A percentile compares a stretch with the other conserved stretches of the same genome.
Evolutionary conservation across 2,329 filamentous ascomycete genomes (phyloP).

Genomic region (Chaetomiaceae sp.): DNA sequence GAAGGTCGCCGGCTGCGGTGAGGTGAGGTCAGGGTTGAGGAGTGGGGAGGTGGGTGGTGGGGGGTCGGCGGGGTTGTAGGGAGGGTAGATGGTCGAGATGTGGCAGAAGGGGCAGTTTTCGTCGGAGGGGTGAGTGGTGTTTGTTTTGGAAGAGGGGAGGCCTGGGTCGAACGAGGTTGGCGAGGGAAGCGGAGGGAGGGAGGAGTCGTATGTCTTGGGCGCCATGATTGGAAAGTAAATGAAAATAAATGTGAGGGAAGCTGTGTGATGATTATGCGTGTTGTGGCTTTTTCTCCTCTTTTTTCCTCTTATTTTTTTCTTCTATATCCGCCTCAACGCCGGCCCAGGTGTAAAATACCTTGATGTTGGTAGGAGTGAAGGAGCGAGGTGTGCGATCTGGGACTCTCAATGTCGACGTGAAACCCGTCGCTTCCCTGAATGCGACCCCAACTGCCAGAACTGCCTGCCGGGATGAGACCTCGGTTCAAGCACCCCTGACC

Average conservation of each 20-base stretch:
- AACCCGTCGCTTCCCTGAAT: not conserved
- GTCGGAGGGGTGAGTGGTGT: constrained; percentile 20
- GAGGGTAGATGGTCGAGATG: constrained; percentile 47
- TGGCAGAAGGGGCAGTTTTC: constrained; percentile 56
- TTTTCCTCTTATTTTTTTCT: too few species aligned
- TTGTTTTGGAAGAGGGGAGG: not conserved
- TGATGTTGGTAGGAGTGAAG: not conserved
- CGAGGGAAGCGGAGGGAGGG: constrained; percentile 5
- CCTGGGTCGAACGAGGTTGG: constrained; percentile 19
- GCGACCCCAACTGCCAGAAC: not conserved
- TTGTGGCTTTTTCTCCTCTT: too few species aligned
- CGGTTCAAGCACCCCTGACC: not conserved
- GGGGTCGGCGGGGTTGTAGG: constrained; percentile 42
- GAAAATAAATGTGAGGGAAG: too few species aligned
- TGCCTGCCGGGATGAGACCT: constrained; percentile 13
- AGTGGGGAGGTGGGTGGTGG: constrained; percentile 35
- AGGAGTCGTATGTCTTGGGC: constrained; percentile 5
- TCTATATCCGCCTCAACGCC: too few species aligned
- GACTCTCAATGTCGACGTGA: not conserved
- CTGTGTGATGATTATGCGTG: too few species aligned
- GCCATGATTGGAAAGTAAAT: too few species aligned
- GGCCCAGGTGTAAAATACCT: too few species aligned
- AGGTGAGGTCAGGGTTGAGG: constrained; percentile 32
- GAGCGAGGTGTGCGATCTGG: not conserved
- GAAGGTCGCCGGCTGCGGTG: constrained; percentile 45